These are phyloP conservation scores for Bipolaris bicolor DNA, from an alignment of 2,329 filamentous ascomycete species.

Conservation along the genomic window DNA sequence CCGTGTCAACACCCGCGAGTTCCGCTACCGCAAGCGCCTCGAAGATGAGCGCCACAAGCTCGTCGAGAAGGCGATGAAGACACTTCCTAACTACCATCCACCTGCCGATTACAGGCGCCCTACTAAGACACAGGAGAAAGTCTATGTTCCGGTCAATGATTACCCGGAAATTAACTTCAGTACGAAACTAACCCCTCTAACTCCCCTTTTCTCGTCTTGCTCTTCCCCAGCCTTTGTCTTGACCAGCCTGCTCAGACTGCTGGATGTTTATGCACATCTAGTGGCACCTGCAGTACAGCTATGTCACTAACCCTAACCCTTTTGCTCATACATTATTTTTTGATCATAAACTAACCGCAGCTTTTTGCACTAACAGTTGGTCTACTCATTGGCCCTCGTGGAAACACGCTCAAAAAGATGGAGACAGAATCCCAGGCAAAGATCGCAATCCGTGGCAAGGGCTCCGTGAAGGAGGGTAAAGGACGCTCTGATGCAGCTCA, in stretches of 20 bases:
- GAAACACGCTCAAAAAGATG: conserved; percentile 99
- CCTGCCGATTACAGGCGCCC: conserved; percentile 97
- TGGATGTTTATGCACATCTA: conserved; percentile 36
- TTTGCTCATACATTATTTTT: conserved; percentile 47
- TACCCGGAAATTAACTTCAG: conserved; percentile 99
- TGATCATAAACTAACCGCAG: conserved; percentile 83
- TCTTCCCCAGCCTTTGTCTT: conserved; percentile 50
- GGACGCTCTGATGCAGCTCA: conserved; percentile 98
- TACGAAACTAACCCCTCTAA: conserved; percentile 99
- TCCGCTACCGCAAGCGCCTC: conserved; percentile 95
- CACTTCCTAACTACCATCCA: conserved; percentile 98
- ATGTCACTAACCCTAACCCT: conserved; percentile 50
- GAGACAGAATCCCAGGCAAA: conserved; percentile 96
- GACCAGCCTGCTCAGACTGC: conserved; percentile 51
- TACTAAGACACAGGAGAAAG: conserved; percentile 99
- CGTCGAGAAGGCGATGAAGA: conserved; percentile 99
- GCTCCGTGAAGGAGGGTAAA: conserved; percentile 99
- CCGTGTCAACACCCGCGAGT: conserved; percentile 98
- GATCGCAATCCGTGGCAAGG: conserved; percentile 99
- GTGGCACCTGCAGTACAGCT: conserved; percentile 47
- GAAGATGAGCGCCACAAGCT: conserved; percentile 99
- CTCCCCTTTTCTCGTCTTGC: conserved; percentile 54
- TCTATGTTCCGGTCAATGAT: conserved; percentile 99
- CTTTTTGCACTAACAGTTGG: conserved; percentile 89
- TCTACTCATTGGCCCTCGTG: conserved; percentile 99